Evolutionary conservation across 116 monocot genomes (phyloP).

Genomic region (Trichopus zeylanicus): DNA sequence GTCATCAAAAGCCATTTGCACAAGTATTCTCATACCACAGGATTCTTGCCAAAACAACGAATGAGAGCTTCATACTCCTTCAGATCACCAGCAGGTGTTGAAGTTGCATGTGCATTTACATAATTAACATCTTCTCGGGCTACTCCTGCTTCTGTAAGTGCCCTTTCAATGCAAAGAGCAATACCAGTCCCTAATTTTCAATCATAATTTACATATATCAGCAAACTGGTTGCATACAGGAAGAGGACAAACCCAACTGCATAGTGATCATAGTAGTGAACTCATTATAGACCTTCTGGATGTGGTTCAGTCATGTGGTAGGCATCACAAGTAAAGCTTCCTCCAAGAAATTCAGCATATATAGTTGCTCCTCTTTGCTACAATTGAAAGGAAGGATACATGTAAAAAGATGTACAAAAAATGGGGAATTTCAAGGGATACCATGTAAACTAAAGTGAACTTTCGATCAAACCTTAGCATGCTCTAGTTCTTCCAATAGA

Average conservation of each 20-base stretch:
- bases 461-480: slow-evolving; percentile 32
- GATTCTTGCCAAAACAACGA: slow-evolving; percentile 78
- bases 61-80: slow-evolving; percentile 88
- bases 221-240: not conserved
- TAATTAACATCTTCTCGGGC: slow-evolving; percentile 90
- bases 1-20: not conserved
- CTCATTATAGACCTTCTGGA: slow-evolving; percentile 49
- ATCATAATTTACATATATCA: not conserved
- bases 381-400: not conserved
- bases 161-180: slow-evolving; percentile 77
- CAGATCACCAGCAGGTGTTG: slow-evolving; percentile 78
- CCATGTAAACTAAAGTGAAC: too few relatives aligned
- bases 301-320: slow-evolving; percentile 96
- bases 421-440: too few relatives aligned
- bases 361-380: slow-evolving; percentile 80
- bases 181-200: slow-evolving; percentile 56
- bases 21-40: slow-evolving; percentile 33
- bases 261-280: not conserved
- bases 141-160: slow-evolving; percentile 67
- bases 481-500: slow-evolving; percentile 53
- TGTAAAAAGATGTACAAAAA: too few relatives aligned
- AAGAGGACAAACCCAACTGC: not conserved
- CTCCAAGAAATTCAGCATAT: slow-evolving; percentile 88
- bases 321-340: slow-evolving; percentile 90
- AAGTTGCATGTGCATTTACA: slow-evolving; percentile 96